Conservation (phyloP, 257 asterid species). For the Coffea eugenioides region DNA sequence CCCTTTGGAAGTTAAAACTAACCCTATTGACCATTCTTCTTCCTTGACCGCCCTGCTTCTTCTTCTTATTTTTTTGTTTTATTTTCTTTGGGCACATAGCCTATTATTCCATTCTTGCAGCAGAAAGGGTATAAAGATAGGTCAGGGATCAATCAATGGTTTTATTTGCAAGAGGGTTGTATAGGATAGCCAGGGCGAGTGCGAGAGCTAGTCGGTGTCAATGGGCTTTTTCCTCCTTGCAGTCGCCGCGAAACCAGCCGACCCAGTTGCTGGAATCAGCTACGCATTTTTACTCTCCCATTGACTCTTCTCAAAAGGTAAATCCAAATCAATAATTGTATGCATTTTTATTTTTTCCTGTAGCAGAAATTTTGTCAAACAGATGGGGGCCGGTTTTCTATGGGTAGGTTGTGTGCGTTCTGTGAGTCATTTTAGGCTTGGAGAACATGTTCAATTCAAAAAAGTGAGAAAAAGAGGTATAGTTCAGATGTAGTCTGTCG, state of each 20-base stretch:
- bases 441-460: neutral
- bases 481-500: neutral
- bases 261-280: neutral
- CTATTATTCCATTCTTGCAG: neutral
- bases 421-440: neutral
- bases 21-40: neutral
- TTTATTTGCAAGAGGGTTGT: neutral
- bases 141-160: neutral
- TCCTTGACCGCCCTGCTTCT: neutral
- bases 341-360: neutral
- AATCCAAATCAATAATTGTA: neutral
- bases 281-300: constrained; percentile 6
- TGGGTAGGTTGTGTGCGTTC: neutral
- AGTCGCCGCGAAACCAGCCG: neutral
- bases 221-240: neutral
- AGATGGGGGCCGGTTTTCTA: neutral
- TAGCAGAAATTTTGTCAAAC: neutral
- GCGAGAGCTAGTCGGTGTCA: neutral
- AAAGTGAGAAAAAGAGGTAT: neutral
- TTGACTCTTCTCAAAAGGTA: constrained; percentile 27
- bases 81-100: neutral
- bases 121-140: neutral
- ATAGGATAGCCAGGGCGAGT: neutral
- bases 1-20: neutral
- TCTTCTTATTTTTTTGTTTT: neutral